Base-by-base conservation (phyloP, 1,284 basidiomycete genomes). In the Boletellus deceptivus region DNA sequence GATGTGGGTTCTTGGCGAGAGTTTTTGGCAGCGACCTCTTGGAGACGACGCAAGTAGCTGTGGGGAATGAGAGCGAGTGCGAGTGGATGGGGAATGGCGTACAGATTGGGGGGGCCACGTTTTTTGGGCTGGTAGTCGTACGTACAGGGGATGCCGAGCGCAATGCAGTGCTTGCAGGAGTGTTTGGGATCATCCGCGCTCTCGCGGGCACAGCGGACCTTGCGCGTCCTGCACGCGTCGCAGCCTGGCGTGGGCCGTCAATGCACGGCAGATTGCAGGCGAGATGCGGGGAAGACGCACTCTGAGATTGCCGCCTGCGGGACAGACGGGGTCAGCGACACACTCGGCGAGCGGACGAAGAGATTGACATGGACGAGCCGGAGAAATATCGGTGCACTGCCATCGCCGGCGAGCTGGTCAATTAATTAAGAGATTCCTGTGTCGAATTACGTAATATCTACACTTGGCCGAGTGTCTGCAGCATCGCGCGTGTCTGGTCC, bases 111-210 rank as follows among this genome's bases (percentile, higher is more conserved):
- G 4, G 91, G 91, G 0, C 91, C 91, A 51, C 91, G 77, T 70
- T 93, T 93, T 76, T 92, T 93, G 16, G 91, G 91, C 69, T 90
- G 89, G 67, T 93, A 93, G 61, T 93, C 88, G 61, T 93, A 94
- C 1, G 90, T 93, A 68, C 91, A 93, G 13, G 85, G 80, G 50
- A 93, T 88, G 33, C 83, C 86, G 39, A 93, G 82, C 2, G 89
- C 81, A 58, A 85, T 76, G 67, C 90, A 93, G 64, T 92, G 90
- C 60, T 89, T 89, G 84, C 89, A 89, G 20, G 84, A 77, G 58
- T 82, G 80, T 67, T 83, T 86, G 17, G 78, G 75, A 64, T 89
- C 86, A 57, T 89, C 85, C 24, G 83, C 79, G 59, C 84, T 85
- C 60, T 91, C 89, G 58, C 85, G 76, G 9, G 85, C 84, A 62